A percentile compares a stretch with the other conserved stretches of the same genome.
Conservation (phyloP, 768 basidiomycete genomes). For the Clitopilus passeckerianus region DNA sequence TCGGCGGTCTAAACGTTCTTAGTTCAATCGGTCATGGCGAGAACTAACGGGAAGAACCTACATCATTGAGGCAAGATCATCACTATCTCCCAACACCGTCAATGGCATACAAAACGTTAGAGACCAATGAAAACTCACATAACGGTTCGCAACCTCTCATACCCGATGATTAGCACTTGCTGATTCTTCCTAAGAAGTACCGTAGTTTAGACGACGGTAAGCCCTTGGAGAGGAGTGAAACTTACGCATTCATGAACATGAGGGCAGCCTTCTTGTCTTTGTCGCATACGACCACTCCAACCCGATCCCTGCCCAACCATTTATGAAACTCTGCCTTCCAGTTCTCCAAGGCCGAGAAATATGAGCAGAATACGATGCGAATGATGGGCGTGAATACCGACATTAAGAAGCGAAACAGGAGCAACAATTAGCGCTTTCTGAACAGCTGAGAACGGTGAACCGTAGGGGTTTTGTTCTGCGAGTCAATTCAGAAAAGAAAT, state of each 20-base stretch:
- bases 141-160: conserved; percentile 82
- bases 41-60: conserved; percentile 22
- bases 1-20: conserved; percentile 59
- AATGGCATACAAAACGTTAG: neutral
- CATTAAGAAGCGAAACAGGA: conserved; percentile 85
- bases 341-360: conserved; percentile 46
- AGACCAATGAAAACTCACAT: conserved; percentile 45
- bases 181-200: conserved; percentile 51
- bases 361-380: neutral
- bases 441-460: conserved; percentile 45
- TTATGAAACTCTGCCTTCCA: conserved; percentile 96
- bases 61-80: conserved; percentile 60
- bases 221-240: conserved; percentile 2
- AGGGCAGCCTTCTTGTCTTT: conserved; percentile 49
- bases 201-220: neutral
- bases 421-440: conserved; percentile 91
- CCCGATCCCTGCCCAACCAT: conserved; percentile 66
- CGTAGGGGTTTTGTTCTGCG: conserved; percentile 82
- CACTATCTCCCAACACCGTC: conserved; percentile 8
- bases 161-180: conserved; percentile 91
- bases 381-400: conserved; percentile 19
- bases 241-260: conserved; percentile 73
- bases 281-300: conserved; percentile 40
- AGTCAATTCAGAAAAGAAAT: neutral
- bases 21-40: neutral